Conservation (phyloP, 192 early-diverging fungal species). For the Backusella macrospora region DNA sequence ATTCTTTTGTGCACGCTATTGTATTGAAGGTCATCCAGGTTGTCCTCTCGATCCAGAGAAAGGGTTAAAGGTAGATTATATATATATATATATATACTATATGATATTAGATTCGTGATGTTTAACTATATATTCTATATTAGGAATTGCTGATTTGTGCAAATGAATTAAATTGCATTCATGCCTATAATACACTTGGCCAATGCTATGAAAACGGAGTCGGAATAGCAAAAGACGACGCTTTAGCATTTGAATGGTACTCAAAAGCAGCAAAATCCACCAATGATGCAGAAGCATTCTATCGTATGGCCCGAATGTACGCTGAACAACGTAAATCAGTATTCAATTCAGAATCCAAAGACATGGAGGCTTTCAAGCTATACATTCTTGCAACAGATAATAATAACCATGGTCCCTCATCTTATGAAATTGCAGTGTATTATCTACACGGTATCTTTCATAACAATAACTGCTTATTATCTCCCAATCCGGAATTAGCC, state of each 20-base stretch:
- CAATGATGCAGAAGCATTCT: constrained; percentile 39
- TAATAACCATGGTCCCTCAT: not conserved
- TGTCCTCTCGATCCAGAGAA: constrained; percentile 22
- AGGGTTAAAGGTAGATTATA: constrained; percentile 22
- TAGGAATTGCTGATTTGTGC: constrained; percentile 36
- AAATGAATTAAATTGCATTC: constrained; percentile 29
- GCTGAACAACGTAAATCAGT: not conserved
- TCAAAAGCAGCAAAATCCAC: constrained; percentile 20
- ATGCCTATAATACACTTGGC: constrained; percentile 34
- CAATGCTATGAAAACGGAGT: constrained; percentile 41
- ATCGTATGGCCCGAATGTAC: constrained; percentile 27
- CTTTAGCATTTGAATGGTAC: constrained; percentile 34
- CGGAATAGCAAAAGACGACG: constrained; percentile 18
- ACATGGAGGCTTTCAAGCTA: not conserved
- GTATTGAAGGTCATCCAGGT: constrained; percentile 30
- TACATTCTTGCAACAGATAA: not conserved
- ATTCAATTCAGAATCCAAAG: not conserved
- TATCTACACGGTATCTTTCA: constrained; percentile 9
- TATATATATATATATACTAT: not conserved
- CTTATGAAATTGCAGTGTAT: constrained; percentile 19
- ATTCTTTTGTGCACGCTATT: constrained; percentile 35
- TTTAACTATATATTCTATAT: not conserved
- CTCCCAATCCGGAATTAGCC: not conserved
- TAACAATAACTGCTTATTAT: not conserved
- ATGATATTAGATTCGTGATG: not conserved